A percentile compares a stretch with the other conserved stretches of the same genome.
Evolutionary conservation across 139 green algal species (phyloP).

Genomic region (Chlorella sp.): DNA sequence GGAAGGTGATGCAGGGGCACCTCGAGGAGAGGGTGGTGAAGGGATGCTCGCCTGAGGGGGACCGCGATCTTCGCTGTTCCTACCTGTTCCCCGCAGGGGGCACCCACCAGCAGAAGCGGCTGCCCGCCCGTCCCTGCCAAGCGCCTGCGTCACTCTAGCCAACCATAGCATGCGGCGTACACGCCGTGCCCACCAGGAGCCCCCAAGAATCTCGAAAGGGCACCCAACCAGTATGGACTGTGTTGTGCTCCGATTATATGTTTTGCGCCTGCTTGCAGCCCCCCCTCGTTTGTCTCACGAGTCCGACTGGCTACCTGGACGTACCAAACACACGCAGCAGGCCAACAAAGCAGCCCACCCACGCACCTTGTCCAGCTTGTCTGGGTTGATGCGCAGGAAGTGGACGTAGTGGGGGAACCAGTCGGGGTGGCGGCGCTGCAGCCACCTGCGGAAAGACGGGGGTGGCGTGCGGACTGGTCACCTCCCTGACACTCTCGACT

Average conservation of each 20-base stretch:
- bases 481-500: too few species aligned
- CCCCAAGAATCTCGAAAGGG: too few species aligned
- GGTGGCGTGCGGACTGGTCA: neutral
- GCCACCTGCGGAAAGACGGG: neutral
- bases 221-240: neutral
- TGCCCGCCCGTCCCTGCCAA: neutral
- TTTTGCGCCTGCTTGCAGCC: too few species aligned
- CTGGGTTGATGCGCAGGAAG: conserved; percentile 41
- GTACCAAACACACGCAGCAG: neutral
- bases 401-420: conserved; percentile 41
- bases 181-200: too few species aligned
- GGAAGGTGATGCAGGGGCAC: too few species aligned
- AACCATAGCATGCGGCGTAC: too few species aligned
- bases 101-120: neutral
- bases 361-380: conserved; percentile 35
- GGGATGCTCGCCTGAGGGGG: too few species aligned
- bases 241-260: neutral
- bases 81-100: too few species aligned
- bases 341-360: too few species aligned
- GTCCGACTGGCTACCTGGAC: neutral
- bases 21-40: too few species aligned
- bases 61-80: too few species aligned
- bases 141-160: neutral
- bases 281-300: neutral
- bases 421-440: conserved; percentile 20